Evolutionary conservation across 768 basidiomycete species (phyloP), one percentile per base, ranked within the genome.

Genomic region (Phlebiopsis flavidoalba): DNA sequence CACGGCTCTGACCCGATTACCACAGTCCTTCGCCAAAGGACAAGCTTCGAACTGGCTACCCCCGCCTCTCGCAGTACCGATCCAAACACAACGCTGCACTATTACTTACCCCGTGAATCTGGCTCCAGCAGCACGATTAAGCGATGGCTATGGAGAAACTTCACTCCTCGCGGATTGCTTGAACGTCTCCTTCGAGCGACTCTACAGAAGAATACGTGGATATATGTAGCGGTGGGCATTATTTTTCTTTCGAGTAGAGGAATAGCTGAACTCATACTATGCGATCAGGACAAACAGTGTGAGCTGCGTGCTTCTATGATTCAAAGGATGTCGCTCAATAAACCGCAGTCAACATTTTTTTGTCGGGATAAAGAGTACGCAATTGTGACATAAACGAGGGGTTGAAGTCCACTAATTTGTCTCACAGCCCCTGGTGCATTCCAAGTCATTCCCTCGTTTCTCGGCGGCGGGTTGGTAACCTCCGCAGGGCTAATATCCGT

Each of bases 401-500:
- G 14, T 15, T 24, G 5, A 7, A 36, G 8, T 10, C 10, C 17
- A 5, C 15, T 21, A 24, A 17, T 35, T 43, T 22, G 12, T n/a
- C 40, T 63, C 1, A 62, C 45, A 72, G 71, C 66, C 40, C 81
- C 83, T 10, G 86, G 86, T 6, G 73, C 72, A 3, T 88, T 88
- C 63, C 87, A 88, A 62, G n/a, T n/a, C 88, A 89, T 68, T 87
- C 86, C n/a, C 0, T 85, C 85, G 0, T 83, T 85, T 62, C 71
- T 80, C 1, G 71, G 77, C 4, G 84, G 85, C 0, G 84, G 86
- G 1, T 69, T 82, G 37, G 85, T 87, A 6, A 85, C 85, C 3
- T 85, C 84, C 0, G 86, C 87, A 5, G 86, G 85, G 7, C 72
- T 88, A 46, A 85, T 89, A 58, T 79, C 83, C 0, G 84, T 88